These are phyloP conservation scores for Theobroma grandiflorum DNA, from an alignment of 441 rosid genomes.

Conservation along the genomic window DNA sequence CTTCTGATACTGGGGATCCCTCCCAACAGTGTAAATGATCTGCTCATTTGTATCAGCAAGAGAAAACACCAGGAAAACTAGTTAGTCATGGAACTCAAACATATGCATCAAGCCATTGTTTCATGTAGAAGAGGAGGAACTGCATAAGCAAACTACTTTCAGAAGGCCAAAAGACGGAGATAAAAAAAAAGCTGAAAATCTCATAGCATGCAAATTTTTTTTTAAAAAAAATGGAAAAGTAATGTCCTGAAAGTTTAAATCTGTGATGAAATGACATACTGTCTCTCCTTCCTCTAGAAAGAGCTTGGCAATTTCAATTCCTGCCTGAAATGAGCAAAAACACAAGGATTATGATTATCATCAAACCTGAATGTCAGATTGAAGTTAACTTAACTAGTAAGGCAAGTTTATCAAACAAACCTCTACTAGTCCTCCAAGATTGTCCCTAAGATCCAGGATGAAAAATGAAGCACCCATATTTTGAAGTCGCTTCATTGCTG, in stretches of 20 bases:
- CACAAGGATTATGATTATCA: neutral
- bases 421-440: constrained; percentile 97
- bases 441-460: constrained; percentile 92
- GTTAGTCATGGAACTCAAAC: constrained; percentile 24
- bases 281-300: constrained; percentile 88
- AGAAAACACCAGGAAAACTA: constrained; percentile 20
- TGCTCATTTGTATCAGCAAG: constrained; percentile 45
- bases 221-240: too few relatives aligned
- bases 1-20: constrained; percentile 72
- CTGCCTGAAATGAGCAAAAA: constrained; percentile 70
- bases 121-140: neutral
- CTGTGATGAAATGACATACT: constrained; percentile 45
- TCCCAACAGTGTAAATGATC: constrained; percentile 88
- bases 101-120: constrained; percentile 22
- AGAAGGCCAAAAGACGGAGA: constrained; percentile 10
- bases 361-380: constrained; percentile 9
- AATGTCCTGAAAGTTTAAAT: constrained; percentile 1
- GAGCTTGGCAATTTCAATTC: constrained; percentile 91
- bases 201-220: neutral
- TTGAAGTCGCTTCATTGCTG: constrained; percentile 92
- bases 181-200: constrained; percentile 16
- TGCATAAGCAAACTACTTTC: neutral
- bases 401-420: constrained; percentile 40
- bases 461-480: constrained; percentile 89
- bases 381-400: constrained; percentile 9